Conservation (phyloP, 2,329 filamentous ascomycete species). For the Cordyceps militaris region DNA sequence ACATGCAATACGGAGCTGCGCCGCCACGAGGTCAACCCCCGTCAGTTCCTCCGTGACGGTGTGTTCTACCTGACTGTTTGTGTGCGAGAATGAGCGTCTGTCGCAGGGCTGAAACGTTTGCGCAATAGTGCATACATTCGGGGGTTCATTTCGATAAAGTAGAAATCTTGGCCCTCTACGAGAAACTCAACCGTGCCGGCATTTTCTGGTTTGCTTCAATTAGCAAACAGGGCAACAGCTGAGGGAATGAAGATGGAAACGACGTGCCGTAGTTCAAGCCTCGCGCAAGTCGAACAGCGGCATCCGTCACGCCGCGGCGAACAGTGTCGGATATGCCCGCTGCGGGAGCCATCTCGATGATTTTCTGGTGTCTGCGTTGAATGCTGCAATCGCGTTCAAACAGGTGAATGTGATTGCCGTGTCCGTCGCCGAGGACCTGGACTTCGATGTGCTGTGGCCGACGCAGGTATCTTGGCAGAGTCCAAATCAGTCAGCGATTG, state of each 20-base stretch:
- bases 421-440: slow-evolving; percentile 35
- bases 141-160: neutral
- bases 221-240: neutral
- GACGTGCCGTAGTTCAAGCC: neutral
- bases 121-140: neutral
- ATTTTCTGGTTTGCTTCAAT: neutral
- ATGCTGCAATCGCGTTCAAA: slow-evolving; percentile 39
- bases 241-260: neutral
- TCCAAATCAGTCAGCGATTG: too few species aligned
- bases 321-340: slow-evolving; percentile 23
- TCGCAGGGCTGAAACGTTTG: neutral
- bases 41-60: neutral
- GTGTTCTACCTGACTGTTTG: neutral
- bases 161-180: neutral
- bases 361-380: slow-evolving; percentile 39
- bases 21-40: neutral
- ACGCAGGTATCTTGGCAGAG: too few species aligned
- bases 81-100: neutral
- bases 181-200: neutral
- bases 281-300: neutral
- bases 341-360: too few species aligned
- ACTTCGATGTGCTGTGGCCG: slow-evolving; percentile 39
- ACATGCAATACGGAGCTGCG: neutral
- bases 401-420: slow-evolving; percentile 28
- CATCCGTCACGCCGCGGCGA: neutral